Evolutionary conservation across 2,329 filamentous ascomycete genomes (phyloP), one percentile per base, ranked within the genome.

Genomic region (Incumbomyces delicatus): DNA sequence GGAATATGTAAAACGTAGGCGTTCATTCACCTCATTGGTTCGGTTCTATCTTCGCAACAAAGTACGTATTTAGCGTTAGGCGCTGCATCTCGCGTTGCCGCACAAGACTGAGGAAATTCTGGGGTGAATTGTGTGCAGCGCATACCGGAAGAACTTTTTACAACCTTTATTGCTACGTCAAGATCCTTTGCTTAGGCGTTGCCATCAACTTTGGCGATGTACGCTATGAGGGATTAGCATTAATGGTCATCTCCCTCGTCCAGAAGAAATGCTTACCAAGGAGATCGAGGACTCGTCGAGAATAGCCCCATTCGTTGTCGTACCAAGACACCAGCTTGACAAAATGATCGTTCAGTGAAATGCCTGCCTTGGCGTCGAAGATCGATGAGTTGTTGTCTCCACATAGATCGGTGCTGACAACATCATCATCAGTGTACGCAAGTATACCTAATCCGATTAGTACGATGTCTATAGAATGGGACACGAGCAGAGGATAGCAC

Each of bases 261-360:
- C 30, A 33, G 46, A 34, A 44, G 35, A 27, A 8, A 27, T 4
- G 22, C 22, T 27, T 27, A 27, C 22, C 53, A 55, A 70, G 66
- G 62, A 92, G 84, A 73, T 92, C 85, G 60, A 89, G 75, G 63
- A 89, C 85, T 81, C 85, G 92, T 76, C 89, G 89, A 71, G 86
- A 94, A 85, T 98, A 96, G 66, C 89, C 92, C 88, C 89, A 95
- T 81, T 96, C 90, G 80, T 96, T 96, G 80, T 95, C 88, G 75
- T 95, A 95, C 92, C 90, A 96, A 63, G 83, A 83, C 69, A 95
- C 85, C 54, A 98, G 80, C 85, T 98, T 98, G 80, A 95, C 82
- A 71, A 96, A 96, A 83, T 95, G 89, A 65, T 88, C 73, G 82
- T 96, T 98, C 63, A 98, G 84, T 58, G 89, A 85, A 74, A 98